These are phyloP conservation scores for Neurospora tetraspora DNA, from an alignment of 495 filamentous ascomycete genomes.

Conservation along the genomic window DNA sequence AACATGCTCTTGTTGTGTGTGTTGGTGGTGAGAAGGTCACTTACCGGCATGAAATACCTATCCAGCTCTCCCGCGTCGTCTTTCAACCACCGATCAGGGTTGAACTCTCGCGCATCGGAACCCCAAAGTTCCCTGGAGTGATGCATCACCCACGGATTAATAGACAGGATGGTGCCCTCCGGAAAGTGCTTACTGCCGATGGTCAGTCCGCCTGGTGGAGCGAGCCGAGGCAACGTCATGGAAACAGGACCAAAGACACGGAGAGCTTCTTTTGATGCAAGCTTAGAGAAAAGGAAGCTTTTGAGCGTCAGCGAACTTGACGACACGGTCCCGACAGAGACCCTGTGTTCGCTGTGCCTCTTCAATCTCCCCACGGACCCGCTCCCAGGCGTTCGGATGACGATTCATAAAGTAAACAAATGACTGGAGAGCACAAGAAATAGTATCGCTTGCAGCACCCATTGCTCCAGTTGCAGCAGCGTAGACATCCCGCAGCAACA, in stretches of 20 bases:
- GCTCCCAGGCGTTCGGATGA: neutral
- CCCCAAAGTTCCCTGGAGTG: slow-evolving; percentile 27
- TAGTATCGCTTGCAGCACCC: slow-evolving; percentile 1
- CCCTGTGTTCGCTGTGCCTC: neutral
- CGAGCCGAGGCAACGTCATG: slow-evolving; percentile 38
- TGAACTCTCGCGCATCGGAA: slow-evolving; percentile 25
- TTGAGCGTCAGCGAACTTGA: slow-evolving; percentile 35
- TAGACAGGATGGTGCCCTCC: slow-evolving; percentile 27
- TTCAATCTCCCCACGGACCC: neutral
- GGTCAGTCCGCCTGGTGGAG: slow-evolving; percentile 37
- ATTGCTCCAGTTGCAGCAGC: neutral
- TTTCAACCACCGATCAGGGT: slow-evolving; percentile 31
- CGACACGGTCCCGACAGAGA: slow-evolving; percentile 28
- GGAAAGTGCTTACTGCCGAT: slow-evolving; percentile 7
- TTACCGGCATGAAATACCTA: slow-evolving; percentile 18
- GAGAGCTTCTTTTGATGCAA: slow-evolving; percentile 49
- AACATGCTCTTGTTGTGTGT: neutral
- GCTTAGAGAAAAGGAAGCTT: slow-evolving; percentile 36
- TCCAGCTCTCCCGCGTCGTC: slow-evolving; percentile 14
- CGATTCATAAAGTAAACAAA: neutral
- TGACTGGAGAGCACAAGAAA: neutral
- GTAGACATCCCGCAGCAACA: neutral
- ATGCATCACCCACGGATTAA: slow-evolving; percentile 38
- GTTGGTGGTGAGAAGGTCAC: neutral
- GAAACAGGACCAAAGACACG: slow-evolving; percentile 45